A percentile compares a stretch with the other conserved stretches of the same genome.
Evolutionary conservation across 257 asterid genomes (phyloP).

Genomic region (Agastache rugosa): DNA sequence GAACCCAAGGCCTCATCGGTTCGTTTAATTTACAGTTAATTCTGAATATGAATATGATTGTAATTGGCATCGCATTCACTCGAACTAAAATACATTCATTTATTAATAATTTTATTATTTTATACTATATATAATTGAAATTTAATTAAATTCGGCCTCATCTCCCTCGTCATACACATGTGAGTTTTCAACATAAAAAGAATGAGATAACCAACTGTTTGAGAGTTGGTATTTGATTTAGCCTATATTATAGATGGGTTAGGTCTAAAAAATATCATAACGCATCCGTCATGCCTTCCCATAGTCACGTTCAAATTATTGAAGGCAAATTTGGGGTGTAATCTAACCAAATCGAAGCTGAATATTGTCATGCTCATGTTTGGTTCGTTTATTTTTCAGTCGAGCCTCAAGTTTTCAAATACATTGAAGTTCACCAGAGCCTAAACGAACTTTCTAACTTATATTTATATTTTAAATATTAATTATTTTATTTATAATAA

Average conservation of each 20-base stretch:
- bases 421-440: too few relatives aligned
- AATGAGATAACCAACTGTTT: not conserved
- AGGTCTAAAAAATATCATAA: not conserved
- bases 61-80: not conserved
- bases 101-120: not conserved
- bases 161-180: not conserved
- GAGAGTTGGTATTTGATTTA: slow-evolving; percentile 2
- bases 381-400: too few relatives aligned
- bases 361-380: too few relatives aligned
- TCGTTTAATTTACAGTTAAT: too few relatives aligned
- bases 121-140: not conserved
- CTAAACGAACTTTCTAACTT: too few relatives aligned
- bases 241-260: not conserved
- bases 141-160: not conserved
- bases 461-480: too few relatives aligned
- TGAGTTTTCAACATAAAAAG: not conserved
- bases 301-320: not conserved
- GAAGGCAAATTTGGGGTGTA: not conserved
- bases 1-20: too few relatives aligned
- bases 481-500: too few relatives aligned
- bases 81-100: not conserved
- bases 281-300: not conserved
- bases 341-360: not conserved
- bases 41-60: too few relatives aligned
- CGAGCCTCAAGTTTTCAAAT: not conserved